Evolutionary conservation across 108 stramenopile species (phyloP), one percentile per base, ranked within the genome.

Genomic region (Mediolabrus comicus): DNA sequence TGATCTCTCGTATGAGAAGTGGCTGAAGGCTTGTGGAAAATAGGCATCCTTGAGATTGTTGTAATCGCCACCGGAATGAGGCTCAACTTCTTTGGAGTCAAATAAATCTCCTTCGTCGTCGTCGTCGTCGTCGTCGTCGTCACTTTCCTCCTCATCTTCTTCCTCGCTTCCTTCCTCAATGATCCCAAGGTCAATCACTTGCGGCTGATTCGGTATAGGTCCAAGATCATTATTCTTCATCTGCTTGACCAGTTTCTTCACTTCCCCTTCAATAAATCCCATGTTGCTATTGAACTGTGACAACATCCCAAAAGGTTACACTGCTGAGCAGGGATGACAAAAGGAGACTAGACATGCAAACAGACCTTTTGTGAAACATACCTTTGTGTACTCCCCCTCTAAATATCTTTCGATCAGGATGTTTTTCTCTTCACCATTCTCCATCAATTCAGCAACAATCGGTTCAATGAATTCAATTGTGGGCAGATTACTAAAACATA

Each of bases 21-120:
- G 83, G 59, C 74, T 75, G 52, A 84, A 84, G 2, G 83, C 80
- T 61, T 77, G 80, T 10, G 76, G 72, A 26, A 81, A 77, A 28
- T 79, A 38, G 24, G 38, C 35, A 31, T 62, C 56, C 8, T 65
- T 13, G 1, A 83, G 41, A 43, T 65, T 35, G 2, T 29, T 31
- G 25, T 69, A 78, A 61, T 16, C 43, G n/a, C 75, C 60, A 39
- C 2, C 11, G n/a, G n/a, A n/a, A 22, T 24, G 12, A 11, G 65
- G 70, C 5, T 16, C 61, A 32, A 30, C 31, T 27, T 63, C 60
- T 43, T 59, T 57, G 8, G 33, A 26, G 35, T 73, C 65, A 35
- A 62, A 59, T 7, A 72, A 36, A 32, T 70, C 38, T 29, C 14
- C 30, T 31, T 10, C 66, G 17, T 25, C 30, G 2, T 53, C 33